These are phyloP conservation scores for Taiwanofungus camphoratus DNA, from an alignment of 1,284 basidiomycete genomes.

Conservation along the genomic window DNA sequence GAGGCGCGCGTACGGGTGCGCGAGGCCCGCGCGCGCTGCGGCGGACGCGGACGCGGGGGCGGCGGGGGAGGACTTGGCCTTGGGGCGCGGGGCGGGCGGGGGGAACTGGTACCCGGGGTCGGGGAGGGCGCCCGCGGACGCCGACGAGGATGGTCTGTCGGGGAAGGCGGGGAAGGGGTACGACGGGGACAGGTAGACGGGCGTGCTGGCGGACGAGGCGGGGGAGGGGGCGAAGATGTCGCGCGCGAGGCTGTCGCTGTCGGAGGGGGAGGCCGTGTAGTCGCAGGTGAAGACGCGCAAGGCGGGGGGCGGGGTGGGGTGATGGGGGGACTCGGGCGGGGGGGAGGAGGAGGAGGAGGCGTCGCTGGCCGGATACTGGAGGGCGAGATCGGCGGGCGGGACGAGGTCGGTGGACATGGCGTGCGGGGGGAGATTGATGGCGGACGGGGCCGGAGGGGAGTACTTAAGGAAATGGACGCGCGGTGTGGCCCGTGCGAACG, in stretches of 20 bases:
- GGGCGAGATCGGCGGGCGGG: not conserved
- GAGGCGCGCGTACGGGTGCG: conserved; percentile 61
- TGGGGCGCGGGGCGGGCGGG: not conserved
- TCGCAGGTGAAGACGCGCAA: not conserved
- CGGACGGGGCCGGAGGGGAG: too few species aligned
- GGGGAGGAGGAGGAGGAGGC: not conserved
- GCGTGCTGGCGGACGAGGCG: not conserved
- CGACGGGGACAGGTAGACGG: not conserved
- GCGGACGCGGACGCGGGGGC: conserved; percentile 5
- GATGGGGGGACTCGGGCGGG: not conserved
- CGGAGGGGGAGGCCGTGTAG: conserved; percentile 4
- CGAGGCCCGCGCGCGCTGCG: conserved; percentile 32
- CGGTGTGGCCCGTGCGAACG: too few species aligned
- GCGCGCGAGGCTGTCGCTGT: conserved; percentile 1
- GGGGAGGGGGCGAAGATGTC: not conserved
- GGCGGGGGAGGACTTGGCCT: conserved; percentile 4
- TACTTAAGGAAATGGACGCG: too few species aligned
- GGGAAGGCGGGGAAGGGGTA: not conserved
- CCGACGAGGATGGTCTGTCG: not conserved
- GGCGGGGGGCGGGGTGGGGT: not conserved
- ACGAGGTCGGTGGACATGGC: not conserved
- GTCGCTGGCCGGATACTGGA: conserved; percentile 2
- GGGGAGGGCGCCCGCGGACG: not conserved
- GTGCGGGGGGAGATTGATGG: not conserved
- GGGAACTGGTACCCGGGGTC: conserved; percentile 7